These are phyloP conservation scores for Aspergillus floridensis DNA, from an alignment of 2,329 filamentous ascomycete species.

Conservation along the genomic window DNA sequence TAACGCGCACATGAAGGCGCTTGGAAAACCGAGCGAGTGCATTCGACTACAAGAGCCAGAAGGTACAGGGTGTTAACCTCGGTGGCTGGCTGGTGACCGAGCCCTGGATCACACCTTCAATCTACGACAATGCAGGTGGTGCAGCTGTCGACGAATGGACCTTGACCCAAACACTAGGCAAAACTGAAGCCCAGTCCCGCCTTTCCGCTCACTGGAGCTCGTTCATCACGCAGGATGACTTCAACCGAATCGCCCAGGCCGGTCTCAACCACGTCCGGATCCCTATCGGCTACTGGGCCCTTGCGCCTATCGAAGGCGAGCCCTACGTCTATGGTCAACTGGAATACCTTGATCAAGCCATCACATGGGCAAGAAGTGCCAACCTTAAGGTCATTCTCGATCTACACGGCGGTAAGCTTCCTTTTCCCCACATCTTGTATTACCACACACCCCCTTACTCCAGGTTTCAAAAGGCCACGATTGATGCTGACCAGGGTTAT, in stretches of 20 bases:
- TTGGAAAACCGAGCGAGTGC: conserved; percentile 32
- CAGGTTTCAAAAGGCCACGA: not conserved
- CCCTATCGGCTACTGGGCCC: conserved; percentile 65
- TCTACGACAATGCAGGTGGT: conserved; percentile 53
- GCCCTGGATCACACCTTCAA: conserved; percentile 62
- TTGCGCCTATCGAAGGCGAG: conserved; percentile 53
- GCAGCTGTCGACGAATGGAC: conserved; percentile 59
- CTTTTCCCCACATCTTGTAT: too few species aligned
- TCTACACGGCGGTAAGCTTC: conserved; percentile 60
- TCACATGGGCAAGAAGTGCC: conserved; percentile 57
- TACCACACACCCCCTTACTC: not conserved
- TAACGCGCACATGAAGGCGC: conserved; percentile 17
- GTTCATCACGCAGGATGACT: conserved; percentile 57
- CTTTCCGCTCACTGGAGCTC: conserved; percentile 58
- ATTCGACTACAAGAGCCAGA: conserved; percentile 54
- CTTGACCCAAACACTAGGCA: conserved; percentile 50
- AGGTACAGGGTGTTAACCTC: conserved; percentile 63
- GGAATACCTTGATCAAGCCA: conserved; percentile 55
- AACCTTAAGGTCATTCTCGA: conserved; percentile 66
- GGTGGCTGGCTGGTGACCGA: conserved; percentile 65
- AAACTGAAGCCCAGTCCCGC: conserved; percentile 46
- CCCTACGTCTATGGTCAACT: conserved; percentile 64
- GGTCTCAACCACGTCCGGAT: conserved; percentile 65
- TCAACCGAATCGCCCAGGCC: conserved; percentile 53
- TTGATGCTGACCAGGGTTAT: not conserved